Conservation (phyloP, 306 rosid species). For the Delonix regia region DNA sequence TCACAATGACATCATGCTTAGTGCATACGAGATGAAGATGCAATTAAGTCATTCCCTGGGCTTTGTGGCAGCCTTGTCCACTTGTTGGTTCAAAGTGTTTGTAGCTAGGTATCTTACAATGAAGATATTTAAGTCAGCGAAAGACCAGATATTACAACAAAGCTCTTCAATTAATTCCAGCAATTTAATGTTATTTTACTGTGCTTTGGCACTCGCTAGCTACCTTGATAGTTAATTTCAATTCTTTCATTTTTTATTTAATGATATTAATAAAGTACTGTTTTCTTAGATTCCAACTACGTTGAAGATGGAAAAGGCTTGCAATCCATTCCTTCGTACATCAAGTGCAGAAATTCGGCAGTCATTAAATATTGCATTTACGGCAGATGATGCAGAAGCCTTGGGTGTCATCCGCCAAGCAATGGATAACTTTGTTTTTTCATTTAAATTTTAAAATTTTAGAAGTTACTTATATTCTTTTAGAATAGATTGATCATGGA, state of each 20-base stretch:
- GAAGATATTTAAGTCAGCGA: background rate
- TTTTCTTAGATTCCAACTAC: slow-evolving; percentile 81
- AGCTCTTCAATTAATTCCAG: background rate
- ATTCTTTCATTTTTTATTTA: no score
- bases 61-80: no score
- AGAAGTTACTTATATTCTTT: no score
- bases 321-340: slow-evolving; percentile 95
- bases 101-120: no score
- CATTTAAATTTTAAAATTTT: no score
- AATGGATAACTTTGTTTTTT: slow-evolving; percentile 75
- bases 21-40: background rate
- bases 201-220: background rate
- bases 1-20: background rate
- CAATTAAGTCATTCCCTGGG: background rate
- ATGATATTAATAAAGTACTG: background rate
- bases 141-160: background rate
- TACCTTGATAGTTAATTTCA: no score
- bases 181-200: background rate
- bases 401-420: slow-evolving; percentile 75
- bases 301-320: slow-evolving; percentile 76
- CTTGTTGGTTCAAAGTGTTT: no score
- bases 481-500: no score
- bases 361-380: slow-evolving; percentile 55
- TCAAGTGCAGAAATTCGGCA: slow-evolving; percentile 69
- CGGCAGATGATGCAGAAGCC: slow-evolving; percentile 74